Conservation (phyloP, 768 basidiomycete genomes). For the Mrakia hoshinonis region DNA sequence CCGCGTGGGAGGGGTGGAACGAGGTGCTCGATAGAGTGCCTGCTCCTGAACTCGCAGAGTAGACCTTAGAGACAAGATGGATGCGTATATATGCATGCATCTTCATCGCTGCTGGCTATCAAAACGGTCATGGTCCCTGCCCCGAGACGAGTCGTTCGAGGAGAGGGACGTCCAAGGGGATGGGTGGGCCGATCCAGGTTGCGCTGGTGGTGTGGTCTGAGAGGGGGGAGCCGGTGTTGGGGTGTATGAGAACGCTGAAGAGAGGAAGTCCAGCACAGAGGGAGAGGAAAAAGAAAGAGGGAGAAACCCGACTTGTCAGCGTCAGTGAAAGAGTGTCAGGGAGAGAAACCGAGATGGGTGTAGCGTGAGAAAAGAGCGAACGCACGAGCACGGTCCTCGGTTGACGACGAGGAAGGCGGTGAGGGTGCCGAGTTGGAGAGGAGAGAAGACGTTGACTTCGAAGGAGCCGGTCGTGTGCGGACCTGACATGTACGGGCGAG, state of each 20-base stretch:
- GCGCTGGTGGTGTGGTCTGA: not conserved
- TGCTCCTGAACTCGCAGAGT: no score
- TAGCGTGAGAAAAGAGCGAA: not conserved
- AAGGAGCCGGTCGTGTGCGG: conserved; percentile 30
- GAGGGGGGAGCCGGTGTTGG: conserved; percentile 30
- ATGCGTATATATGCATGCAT: no score
- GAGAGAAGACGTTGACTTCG: conserved; percentile 31
- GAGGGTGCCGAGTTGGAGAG: conserved; percentile 29
- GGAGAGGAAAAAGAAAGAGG: not conserved
- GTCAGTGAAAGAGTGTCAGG: no score
- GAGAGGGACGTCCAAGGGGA: not conserved
- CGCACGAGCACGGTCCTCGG: conserved; percentile 22
- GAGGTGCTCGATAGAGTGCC: no score
- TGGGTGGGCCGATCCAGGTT: not conserved
- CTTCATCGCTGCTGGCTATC: no score
- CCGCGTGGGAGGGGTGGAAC: no score
- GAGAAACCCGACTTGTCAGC: not conserved
- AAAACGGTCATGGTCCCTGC: not conserved
- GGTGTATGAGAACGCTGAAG: conserved; percentile 26
- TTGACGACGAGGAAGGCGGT: conserved; percentile 31
- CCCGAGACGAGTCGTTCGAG: not conserved
- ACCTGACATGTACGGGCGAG: not conserved
- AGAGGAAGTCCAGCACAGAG: not conserved
- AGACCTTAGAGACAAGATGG: no score
- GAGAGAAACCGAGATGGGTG: not conserved